These are phyloP conservation scores for Beauveria rudraprayagi DNA, from an alignment of 2,329 filamentous ascomycete species.

Conservation along the genomic window DNA sequence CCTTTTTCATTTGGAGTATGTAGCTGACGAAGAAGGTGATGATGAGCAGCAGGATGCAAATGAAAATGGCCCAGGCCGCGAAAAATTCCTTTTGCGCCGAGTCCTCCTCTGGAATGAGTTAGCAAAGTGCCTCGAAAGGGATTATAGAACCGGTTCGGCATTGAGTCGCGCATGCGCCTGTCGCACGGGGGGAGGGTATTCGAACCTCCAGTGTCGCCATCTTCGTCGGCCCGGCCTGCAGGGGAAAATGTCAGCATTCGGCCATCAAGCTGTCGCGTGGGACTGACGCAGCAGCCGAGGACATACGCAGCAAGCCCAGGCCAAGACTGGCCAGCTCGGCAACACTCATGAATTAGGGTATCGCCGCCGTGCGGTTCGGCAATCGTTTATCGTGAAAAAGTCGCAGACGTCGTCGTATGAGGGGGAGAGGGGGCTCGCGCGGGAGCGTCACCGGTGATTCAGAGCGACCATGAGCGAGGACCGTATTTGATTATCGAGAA, in stretches of 20 bases:
- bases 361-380: background rate
- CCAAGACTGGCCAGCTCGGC: constrained; percentile 5
- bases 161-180: background rate
- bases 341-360: background rate
- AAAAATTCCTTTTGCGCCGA: constrained; percentile 88
- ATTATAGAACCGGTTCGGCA: background rate
- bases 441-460: constrained; percentile 18
- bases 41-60: constrained; percentile 89
- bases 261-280: background rate
- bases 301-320: constrained; percentile 11
- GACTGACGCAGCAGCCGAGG: background rate
- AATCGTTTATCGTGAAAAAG: background rate
- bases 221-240: constrained; percentile 8
- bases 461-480: constrained; percentile 16
- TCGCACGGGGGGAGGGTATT: background rate
- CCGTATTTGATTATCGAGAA: background rate
- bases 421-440: constrained; percentile 11
- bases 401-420: background rate
- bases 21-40: constrained; percentile 95
- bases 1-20: constrained; percentile 90
- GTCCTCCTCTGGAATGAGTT: constrained; percentile 51
- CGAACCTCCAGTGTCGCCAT: constrained; percentile 9
- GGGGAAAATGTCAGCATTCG: background rate
- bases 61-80: constrained; percentile 95
- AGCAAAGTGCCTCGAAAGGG: background rate